Conservation (phyloP, 257 asterid genomes). For the Scutellaria galericulata region DNA sequence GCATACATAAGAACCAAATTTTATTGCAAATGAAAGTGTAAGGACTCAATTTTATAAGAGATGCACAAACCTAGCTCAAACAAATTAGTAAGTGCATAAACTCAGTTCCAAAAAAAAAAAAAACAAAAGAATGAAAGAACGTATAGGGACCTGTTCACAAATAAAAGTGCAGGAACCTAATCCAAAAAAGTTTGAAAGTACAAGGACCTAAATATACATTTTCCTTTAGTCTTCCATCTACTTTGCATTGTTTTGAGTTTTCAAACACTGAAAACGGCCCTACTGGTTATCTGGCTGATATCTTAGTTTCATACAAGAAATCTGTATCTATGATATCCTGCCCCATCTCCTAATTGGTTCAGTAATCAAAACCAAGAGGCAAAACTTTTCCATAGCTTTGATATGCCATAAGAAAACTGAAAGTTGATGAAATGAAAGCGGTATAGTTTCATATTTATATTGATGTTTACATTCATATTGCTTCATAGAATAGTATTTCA, state of each 20-base stretch:
- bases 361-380: neutral
- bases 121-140: too few species aligned
- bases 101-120: too few species aligned
- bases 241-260: conserved; percentile 13
- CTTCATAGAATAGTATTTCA: conserved; percentile 10
- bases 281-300: neutral
- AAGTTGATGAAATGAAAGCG: neutral
- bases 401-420: neutral
- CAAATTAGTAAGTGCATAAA: too few species aligned
- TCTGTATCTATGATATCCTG: conserved; percentile 6
- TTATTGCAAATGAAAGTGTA: too few species aligned
- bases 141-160: too few species aligned
- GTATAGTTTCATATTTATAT: neutral
- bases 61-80: too few species aligned
- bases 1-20: too few species aligned
- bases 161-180: too few species aligned
- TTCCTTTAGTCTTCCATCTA: neutral
- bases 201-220: too few species aligned
- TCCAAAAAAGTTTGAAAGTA: too few species aligned
- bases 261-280: neutral
- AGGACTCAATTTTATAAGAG: too few species aligned
- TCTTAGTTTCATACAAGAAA: neutral
- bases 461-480: neutral
- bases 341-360: conserved; percentile 4
- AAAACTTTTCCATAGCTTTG: neutral